Conservation (phyloP, 139 green algal species). For the Mychonastes homosphaera region DNA sequence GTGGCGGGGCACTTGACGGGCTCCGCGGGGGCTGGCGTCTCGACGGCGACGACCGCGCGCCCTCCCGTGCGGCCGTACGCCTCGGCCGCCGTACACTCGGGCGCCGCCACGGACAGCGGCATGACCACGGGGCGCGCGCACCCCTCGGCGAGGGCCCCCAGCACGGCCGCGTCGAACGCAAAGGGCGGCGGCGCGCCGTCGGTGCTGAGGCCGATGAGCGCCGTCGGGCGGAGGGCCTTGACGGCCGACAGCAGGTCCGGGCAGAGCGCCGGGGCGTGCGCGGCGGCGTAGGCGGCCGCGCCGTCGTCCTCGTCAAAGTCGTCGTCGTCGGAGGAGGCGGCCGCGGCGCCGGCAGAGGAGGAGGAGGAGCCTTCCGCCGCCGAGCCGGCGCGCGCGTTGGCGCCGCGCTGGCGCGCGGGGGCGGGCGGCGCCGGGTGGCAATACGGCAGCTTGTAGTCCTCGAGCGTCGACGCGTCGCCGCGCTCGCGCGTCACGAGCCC, state of each 20-base stretch:
- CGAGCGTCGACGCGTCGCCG: constrained; percentile 49
- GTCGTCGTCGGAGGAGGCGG: no score
- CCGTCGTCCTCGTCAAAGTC: no score
- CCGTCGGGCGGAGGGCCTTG: constrained; percentile 55
- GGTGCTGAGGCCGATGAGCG: constrained; percentile 50
- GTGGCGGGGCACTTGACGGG: constrained; percentile 9
- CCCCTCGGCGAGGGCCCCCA: constrained; percentile 33
- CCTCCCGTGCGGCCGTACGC: constrained; percentile 25
- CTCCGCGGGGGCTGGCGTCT: background rate
- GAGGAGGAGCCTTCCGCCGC: no score
- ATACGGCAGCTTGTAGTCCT: constrained; percentile 72
- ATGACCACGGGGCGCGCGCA: constrained; percentile 59
- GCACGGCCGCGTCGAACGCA: constrained; percentile 39
- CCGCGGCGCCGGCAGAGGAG: no score
- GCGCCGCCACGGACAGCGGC: constrained; percentile 41
- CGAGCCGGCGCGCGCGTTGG: no score
- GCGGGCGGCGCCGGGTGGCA: constrained; percentile 31
- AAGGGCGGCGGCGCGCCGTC: constrained; percentile 28
- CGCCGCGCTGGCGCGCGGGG: no score
- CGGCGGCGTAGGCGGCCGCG: no score
- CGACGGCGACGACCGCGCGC: background rate
- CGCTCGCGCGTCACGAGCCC: constrained; percentile 58
- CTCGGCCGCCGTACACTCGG: constrained; percentile 50
- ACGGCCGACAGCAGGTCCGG: constrained; percentile 52
- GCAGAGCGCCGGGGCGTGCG: constrained; percentile 14